phyloP scores from a whole-genome alignment of 805 yeast genomes.

The Myxozyma udenii region DNA sequence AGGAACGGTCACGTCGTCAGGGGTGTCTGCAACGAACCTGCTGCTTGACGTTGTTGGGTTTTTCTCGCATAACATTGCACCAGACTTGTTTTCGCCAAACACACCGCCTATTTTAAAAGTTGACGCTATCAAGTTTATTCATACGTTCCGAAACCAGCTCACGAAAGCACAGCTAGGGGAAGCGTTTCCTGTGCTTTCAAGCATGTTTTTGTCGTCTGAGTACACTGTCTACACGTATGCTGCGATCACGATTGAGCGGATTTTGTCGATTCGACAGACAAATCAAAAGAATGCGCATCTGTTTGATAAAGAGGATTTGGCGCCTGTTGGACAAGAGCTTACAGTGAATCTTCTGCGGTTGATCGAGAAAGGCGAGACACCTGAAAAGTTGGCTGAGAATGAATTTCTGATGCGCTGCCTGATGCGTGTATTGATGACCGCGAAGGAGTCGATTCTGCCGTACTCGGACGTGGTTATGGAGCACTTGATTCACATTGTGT shows the following conservation, averaged over 20 bases:
- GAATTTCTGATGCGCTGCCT: slow-evolving; percentile 87
- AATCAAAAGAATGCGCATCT: slow-evolving; percentile 48
- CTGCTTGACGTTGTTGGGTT: slow-evolving; percentile 83
- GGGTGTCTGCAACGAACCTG: slow-evolving; percentile 81
- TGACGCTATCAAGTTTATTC: slow-evolving; percentile 88
- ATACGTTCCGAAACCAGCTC: slow-evolving; percentile 86
- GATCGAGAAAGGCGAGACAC: slow-evolving; percentile 60
- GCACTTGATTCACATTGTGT: slow-evolving; percentile 67
- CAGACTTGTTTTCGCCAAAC: slow-evolving; percentile 59
- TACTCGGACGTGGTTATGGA: slow-evolving; percentile 47
- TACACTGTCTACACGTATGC: slow-evolving; percentile 91
- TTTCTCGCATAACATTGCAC: slow-evolving; percentile 75
- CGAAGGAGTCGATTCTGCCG: slow-evolving; percentile 47
- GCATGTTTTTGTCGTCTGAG: slow-evolving; percentile 60
- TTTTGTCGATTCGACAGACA: slow-evolving; percentile 64
- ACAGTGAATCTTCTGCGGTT: slow-evolving; percentile 64
- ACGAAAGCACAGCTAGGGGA: slow-evolving; percentile 78
- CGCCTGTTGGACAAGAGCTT: slow-evolving; percentile 58
- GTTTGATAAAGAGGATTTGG: slow-evolving; percentile 70
- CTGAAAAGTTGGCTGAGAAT: slow-evolving; percentile 91
- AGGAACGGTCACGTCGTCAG: slow-evolving; percentile 80
- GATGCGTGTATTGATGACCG: slow-evolving; percentile 77
- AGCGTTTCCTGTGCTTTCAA: slow-evolving; percentile 73
- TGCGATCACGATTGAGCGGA: slow-evolving; percentile 86
- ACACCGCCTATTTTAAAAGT: slow-evolving; percentile 78